Conservation (phyloP, 495 filamentous ascomycete genomes). For the Penicillium coprophilum region DNA sequence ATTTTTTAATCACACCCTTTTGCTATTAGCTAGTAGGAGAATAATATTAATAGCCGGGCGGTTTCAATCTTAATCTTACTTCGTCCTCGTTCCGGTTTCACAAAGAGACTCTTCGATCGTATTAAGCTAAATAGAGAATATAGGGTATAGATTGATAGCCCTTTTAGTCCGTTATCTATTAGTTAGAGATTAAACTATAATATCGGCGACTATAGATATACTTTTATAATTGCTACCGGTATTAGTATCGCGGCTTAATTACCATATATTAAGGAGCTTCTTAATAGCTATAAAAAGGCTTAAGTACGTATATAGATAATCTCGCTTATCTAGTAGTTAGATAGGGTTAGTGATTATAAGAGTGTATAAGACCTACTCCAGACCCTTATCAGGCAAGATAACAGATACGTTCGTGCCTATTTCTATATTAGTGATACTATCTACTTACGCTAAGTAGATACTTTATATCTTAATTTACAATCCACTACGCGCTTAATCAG, state of each 20-base stretch:
- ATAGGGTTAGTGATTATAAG: slow-evolving; percentile 24
- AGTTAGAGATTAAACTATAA: neutral
- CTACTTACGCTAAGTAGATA: slow-evolving; percentile 11
- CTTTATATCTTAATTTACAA: slow-evolving; percentile 15
- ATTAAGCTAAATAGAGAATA: slow-evolving; percentile 16
- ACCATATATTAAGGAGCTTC: slow-evolving; percentile 38
- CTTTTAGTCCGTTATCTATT: slow-evolving; percentile 30
- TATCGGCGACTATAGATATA: slow-evolving; percentile 33
- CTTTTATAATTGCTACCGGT: slow-evolving; percentile 36
- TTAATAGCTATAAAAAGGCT: slow-evolving; percentile 30
- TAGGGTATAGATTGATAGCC: slow-evolving; percentile 36
- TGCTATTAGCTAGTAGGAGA: slow-evolving; percentile 36
- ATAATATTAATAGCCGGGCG: slow-evolving; percentile 18
- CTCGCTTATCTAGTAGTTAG: slow-evolving; percentile 33
- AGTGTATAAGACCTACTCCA: slow-evolving; percentile 22
- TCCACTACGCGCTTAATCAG: slow-evolving; percentile 3
- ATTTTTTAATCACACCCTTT: slow-evolving; percentile 35
- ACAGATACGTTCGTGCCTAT: slow-evolving; percentile 19
- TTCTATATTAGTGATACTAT: slow-evolving; percentile 5
- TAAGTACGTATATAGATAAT: slow-evolving; percentile 31
- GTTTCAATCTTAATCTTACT: slow-evolving; percentile 28
- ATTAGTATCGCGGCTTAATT: slow-evolving; percentile 40
- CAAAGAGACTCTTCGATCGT: slow-evolving; percentile 19
- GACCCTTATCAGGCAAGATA: slow-evolving; percentile 20
- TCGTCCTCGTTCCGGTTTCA: slow-evolving; percentile 34